phyloP scores from a whole-genome alignment of 169 alveolate species.

The Theileria parva region DNA sequence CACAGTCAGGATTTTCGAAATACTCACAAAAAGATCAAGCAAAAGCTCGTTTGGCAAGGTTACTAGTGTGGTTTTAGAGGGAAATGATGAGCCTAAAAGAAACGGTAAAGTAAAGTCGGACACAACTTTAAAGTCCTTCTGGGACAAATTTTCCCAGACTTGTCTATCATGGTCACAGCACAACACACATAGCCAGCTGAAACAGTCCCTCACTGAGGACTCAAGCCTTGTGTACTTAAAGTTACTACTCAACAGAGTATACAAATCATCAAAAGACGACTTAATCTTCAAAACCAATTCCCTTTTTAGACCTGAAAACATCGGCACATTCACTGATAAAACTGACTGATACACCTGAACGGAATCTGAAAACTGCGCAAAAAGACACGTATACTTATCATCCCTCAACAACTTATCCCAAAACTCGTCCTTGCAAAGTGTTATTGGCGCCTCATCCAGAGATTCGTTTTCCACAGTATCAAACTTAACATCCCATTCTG shows the following conservation, averaged over 20 bases:
- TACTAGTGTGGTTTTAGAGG: conserved; percentile 23
- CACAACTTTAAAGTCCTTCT: conserved; percentile 22
- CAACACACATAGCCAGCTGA: conserved; percentile 62
- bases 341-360: conserved; percentile 62
- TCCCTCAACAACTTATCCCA: conserved; percentile 31
- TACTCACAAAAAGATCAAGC: conserved; percentile 28
- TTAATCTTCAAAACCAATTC: conserved; percentile 50
- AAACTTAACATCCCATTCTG: conserved; percentile 46
- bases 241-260: not conserved
- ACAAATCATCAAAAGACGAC: conserved; percentile 33
- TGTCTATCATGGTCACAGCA: conserved; percentile 52
- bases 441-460: not conserved
- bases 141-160: conserved; percentile 29
- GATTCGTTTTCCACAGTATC: conserved; percentile 16
- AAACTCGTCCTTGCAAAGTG: conserved; percentile 47
- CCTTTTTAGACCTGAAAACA: conserved; percentile 50
- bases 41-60: conserved; percentile 31
- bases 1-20: conserved; percentile 29
- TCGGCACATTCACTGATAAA: conserved; percentile 31
- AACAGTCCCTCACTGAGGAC: conserved; percentile 26
- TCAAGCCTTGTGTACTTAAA: not conserved
- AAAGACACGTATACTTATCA: conserved; percentile 17
- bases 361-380: conserved; percentile 52
- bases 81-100: conserved; percentile 55
- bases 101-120: conserved; percentile 57